Base-by-base conservation (phyloP, 306 rosid species). In the Fagus crenata region DNA sequence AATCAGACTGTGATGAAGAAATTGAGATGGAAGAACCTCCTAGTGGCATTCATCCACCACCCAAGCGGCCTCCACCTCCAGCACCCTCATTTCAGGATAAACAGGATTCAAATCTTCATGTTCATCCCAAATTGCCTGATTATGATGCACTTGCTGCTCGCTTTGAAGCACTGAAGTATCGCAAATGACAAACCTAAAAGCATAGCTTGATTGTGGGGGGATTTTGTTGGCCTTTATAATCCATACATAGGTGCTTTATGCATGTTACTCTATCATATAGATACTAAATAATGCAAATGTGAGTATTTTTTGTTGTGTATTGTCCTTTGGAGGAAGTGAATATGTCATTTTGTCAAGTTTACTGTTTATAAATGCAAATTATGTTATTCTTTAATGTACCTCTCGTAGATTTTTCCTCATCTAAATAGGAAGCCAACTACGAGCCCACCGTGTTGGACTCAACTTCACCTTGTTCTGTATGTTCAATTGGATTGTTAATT, bases 111-210 rank as follows among this genome's bases (percentile, higher is more conserved):
- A 53, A 53, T 43, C 55, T 39, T 74, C 61, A 82, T 43, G 91
- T 89, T 85, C 97, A 96, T 80, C 98, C 98, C 2, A 96, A 92
- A 68, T 78, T 96, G 83, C 99, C 99, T 1, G 93, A 96, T 85
- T 92, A 89, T 14, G 97, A 90, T 53, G 79, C 88, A 64, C 96
- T 96, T 39, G 80, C 99, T 2, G 98, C 99, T 4, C 97, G 93
- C 31, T 96, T 96, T 65, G 97, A 96, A 73, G 90, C 97, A 11
- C 90, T 96, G 51, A 96, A 95, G 83, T 53, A 80, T 88, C 87
- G 69, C 56, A 95, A 90, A 86, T 85, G 81, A n/a, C 81, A 72
- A 53, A 67, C 80, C 54, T 85, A 22, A 51, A 84, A 72, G 46
- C 60, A 49, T 36, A 42, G 53, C 7, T 36, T 42, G 43, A 33